phyloP scores from a whole-genome alignment of 1,284 basidiomycete species.

The Rhizoctonia solani region DNA sequence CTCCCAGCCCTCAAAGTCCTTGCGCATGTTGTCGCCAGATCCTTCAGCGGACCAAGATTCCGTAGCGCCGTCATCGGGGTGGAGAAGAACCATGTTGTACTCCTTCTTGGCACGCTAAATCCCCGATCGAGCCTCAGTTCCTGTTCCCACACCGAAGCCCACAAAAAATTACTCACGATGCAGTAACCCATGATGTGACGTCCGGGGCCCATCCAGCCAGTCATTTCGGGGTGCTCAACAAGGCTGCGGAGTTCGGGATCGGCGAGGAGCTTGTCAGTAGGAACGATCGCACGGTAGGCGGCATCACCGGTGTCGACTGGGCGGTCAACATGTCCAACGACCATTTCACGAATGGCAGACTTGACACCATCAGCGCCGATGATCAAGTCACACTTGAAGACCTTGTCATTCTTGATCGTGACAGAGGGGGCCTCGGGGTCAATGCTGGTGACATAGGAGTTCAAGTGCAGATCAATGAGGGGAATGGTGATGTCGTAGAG shows the following conservation, averaged over 20 bases:
- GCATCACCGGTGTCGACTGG: slow-evolving; percentile 57
- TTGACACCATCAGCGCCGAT: slow-evolving; percentile 61
- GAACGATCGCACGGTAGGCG: slow-evolving; percentile 52
- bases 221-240: slow-evolving; percentile 50
- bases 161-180: slow-evolving; percentile 46
- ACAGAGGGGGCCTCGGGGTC: slow-evolving; percentile 50
- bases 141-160: background rate
- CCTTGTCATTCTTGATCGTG: slow-evolving; percentile 49
- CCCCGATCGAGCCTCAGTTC: background rate
- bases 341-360: slow-evolving; percentile 56
- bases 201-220: slow-evolving; percentile 54
- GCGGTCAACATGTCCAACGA: slow-evolving; percentile 50
- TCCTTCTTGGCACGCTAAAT: slow-evolving; percentile 48
- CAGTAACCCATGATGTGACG: slow-evolving; percentile 53
- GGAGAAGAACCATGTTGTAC: slow-evolving; percentile 56
- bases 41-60: slow-evolving; percentile 53
- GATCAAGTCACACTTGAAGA: slow-evolving; percentile 53
- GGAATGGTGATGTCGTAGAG: slow-evolving; percentile 55
- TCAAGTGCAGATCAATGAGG: slow-evolving; percentile 53
- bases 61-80: slow-evolving; percentile 50
- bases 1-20: slow-evolving; percentile 55
- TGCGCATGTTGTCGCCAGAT: slow-evolving; percentile 53
- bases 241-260: slow-evolving; percentile 58
- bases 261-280: slow-evolving; percentile 51
- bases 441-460: slow-evolving; percentile 50